Evolutionary conservation across 345 rosid species (phyloP).

Genomic region (Odontarrhena argentea): DNA sequence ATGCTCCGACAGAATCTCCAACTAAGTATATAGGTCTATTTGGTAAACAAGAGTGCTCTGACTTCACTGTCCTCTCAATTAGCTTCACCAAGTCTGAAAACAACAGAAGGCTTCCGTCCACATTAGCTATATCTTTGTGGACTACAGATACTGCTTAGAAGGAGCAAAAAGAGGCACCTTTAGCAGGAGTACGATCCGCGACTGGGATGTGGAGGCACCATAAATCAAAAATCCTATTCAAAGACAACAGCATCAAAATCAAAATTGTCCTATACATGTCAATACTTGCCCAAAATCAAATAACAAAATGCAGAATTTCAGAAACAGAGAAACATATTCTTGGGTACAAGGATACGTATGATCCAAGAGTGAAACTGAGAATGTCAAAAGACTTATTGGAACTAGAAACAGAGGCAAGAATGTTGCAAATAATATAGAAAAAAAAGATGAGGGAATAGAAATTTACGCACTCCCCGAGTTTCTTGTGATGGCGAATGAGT

Average conservation of each 20-base stretch:
- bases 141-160: background rate
- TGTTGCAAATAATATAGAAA: background rate
- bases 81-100: constrained; percentile 55
- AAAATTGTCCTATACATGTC: background rate
- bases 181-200: constrained; percentile 56
- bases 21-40: constrained; percentile 62
- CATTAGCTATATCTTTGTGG: background rate
- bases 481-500: constrained; percentile 58
- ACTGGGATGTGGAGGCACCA: constrained; percentile 77
- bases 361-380: too few relatives aligned
- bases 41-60: constrained; percentile 46
- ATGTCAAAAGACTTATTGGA: too few relatives aligned
- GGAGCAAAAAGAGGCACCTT: constrained; percentile 39
- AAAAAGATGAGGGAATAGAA: background rate
- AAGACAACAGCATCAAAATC: background rate
- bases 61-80: constrained; percentile 50
- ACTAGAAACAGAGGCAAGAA: constrained; percentile 3
- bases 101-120: constrained; percentile 5
- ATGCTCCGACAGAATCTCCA: constrained; percentile 65
- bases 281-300: background rate
- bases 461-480: constrained; percentile 60
- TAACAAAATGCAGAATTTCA: background rate
- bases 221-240: constrained; percentile 59
- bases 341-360: too few relatives aligned
- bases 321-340: constrained; percentile 7